Conservation (phyloP, 176 grass and related monocot species). For the Rhynchospora breviuscula region DNA sequence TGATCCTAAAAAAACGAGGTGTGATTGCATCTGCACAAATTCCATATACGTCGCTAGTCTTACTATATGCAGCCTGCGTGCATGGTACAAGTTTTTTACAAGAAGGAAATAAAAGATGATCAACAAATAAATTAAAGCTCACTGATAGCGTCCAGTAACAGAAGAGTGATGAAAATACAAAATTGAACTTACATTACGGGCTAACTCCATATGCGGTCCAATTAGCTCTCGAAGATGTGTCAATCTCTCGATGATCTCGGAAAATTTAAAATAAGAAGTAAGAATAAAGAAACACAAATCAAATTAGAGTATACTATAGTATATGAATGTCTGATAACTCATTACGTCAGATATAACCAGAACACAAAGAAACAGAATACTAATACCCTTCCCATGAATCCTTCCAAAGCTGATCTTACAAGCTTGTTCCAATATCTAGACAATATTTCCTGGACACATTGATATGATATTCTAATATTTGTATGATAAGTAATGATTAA, state of each 20-base stretch:
- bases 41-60: constrained; percentile 4
- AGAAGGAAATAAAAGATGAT: too few relatives aligned
- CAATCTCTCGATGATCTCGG: neutral
- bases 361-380: neutral
- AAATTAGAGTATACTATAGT: neutral
- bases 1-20: neutral
- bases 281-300: neutral
- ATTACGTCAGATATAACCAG: neutral
- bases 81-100: neutral
- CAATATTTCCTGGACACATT: neutral
- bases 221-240: neutral
- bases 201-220: neutral
- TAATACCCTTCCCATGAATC: neutral
- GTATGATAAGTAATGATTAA: neutral
- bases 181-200: neutral
- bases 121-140: neutral
- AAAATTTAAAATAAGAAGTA: neutral
- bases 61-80: neutral
- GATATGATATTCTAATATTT: neutral
- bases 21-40: neutral
- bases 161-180: neutral
- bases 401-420: neutral
- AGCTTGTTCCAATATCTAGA: neutral
- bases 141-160: neutral
- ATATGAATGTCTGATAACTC: neutral